These are phyloP conservation scores for Blastomyces parvus DNA, from an alignment of 2,329 filamentous ascomycete species.

Conservation along the genomic window DNA sequence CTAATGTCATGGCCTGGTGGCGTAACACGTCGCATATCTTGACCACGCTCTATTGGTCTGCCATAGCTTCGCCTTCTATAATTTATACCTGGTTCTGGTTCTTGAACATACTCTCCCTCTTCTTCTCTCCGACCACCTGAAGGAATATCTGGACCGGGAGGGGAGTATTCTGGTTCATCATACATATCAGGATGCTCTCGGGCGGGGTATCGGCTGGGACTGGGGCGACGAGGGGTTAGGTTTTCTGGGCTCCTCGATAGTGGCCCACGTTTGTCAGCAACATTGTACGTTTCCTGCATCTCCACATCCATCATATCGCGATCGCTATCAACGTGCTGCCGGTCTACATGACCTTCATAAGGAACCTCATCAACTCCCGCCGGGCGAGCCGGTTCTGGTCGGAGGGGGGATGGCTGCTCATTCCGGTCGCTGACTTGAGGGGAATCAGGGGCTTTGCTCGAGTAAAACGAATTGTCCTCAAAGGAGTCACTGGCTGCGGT, in stretches of 20 bases:
- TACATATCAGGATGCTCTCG: constrained; percentile 26
- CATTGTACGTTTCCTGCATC: constrained; percentile 30
- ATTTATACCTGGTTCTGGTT: constrained; percentile 21
- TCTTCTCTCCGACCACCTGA: constrained; percentile 24
- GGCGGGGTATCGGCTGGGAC: constrained; percentile 18
- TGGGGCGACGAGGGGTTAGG: constrained; percentile 16
- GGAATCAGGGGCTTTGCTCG: constrained; percentile 78
- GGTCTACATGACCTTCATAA: constrained; percentile 27
- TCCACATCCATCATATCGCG: constrained; percentile 30
- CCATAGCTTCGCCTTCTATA: constrained; percentile 34
- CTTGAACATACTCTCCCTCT: constrained; percentile 19
- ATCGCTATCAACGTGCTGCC: constrained; percentile 30
- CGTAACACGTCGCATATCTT: constrained; percentile 31
- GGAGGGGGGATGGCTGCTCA: constrained; percentile 22
- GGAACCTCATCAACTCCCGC: constrained; percentile 26
- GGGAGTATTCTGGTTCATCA: constrained; percentile 42
- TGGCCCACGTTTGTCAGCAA: constrained; percentile 28
- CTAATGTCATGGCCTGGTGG: constrained; percentile 44
- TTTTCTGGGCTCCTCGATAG: constrained; percentile 25
- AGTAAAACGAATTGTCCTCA: constrained; percentile 93
- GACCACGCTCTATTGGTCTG: constrained; percentile 32
- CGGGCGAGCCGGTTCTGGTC: constrained; percentile 19
- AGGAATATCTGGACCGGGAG: constrained; percentile 34
- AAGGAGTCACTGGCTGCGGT: constrained; percentile 67
- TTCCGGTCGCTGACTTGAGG: constrained; percentile 38